A percentile compares a stretch with the other conserved stretches of the same genome.
These are phyloP conservation scores for Phanerochaete sordida DNA, from an alignment of 768 basidiomycete species.

Conservation along the genomic window DNA sequence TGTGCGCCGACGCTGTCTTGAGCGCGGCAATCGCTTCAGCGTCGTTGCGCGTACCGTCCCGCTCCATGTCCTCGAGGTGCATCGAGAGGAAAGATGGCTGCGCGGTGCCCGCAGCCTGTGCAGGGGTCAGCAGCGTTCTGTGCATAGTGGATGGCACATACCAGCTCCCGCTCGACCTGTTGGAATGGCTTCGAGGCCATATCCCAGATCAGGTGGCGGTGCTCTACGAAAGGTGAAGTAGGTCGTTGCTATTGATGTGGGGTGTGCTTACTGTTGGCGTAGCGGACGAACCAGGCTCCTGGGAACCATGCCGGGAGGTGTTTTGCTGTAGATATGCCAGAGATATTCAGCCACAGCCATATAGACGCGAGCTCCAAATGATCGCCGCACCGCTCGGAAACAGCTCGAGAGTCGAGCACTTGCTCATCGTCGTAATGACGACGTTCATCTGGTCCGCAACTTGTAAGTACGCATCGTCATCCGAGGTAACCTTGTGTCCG, in stretches of 20 bases:
- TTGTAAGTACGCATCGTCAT: slow-evolving; percentile 27
- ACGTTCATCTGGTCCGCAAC: slow-evolving; percentile 18
- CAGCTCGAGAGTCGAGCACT: background rate
- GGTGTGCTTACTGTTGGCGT: slow-evolving; percentile 1
- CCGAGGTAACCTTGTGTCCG: slow-evolving; percentile 27
- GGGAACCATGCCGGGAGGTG: slow-evolving; percentile 11
- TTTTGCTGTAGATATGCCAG: background rate
- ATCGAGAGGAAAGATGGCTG: background rate
- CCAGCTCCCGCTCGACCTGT: slow-evolving; percentile 1
- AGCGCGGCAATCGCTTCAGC: background rate
- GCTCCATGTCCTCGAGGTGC: background rate
- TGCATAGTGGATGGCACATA: background rate
- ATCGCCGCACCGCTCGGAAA: background rate
- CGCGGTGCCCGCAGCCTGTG: background rate
- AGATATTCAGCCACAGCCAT: background rate
- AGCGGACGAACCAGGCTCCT: slow-evolving; percentile 8
- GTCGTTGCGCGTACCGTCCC: background rate
- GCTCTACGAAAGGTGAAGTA: background rate
- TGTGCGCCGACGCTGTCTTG: background rate
- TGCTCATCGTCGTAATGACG: background rate
- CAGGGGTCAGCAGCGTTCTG: background rate
- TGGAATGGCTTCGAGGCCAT: background rate
- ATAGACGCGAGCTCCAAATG: background rate
- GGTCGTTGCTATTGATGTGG: background rate
- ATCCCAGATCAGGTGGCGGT: background rate